A percentile compares a stretch with the other conserved stretches of the same genome.
Evolutionary conservation across 1,284 basidiomycete genomes (phyloP).

Genomic region (Stereum hirsutum): DNA sequence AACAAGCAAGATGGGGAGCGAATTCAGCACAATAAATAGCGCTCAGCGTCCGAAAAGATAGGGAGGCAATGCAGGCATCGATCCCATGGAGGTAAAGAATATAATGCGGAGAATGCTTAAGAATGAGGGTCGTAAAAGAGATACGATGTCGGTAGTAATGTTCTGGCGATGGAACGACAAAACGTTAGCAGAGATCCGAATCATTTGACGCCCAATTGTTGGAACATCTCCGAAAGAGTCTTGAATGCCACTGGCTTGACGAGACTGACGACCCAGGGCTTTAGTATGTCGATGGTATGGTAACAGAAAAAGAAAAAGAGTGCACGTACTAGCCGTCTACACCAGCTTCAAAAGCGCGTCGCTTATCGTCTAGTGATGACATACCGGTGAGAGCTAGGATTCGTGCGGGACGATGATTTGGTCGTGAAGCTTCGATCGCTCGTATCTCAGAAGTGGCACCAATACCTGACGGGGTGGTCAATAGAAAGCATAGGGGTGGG

Average conservation of each 20-base stretch:
- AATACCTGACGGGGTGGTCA: no score
- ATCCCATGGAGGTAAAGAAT: no score
- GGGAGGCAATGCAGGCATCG: no score
- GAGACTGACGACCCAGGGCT: slow-evolving; percentile 36
- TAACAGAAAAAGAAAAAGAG: background rate
- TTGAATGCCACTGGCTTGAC: slow-evolving; percentile 91
- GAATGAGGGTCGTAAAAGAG: no score
- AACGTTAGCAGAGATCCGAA: no score
- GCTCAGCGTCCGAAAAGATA: no score
- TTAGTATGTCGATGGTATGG: slow-evolving; percentile 6
- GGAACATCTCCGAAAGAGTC: slow-evolving; percentile 81
- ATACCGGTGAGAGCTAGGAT: slow-evolving; percentile 91
- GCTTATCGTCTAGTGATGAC: slow-evolving; percentile 88
- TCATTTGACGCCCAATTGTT: slow-evolving; percentile 59
- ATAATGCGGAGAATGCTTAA: no score
- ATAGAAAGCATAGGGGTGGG: no score
- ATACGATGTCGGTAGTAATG: no score
- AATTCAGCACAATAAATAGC: no score
- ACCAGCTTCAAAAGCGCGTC: slow-evolving; percentile 84
- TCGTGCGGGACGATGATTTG: slow-evolving; percentile 32
- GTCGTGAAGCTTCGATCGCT: slow-evolving; percentile 56
- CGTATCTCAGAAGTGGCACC: slow-evolving; percentile 82
- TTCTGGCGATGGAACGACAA: no score
- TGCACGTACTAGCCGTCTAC: slow-evolving; percentile 87
- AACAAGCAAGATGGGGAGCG: no score